Percentiles rank a stretch among this genome's conserved stretches.
Evolutionary conservation across 164 flowering plant genomes (phyloP).

Genomic region (grape (Vitis vinifera)): ASM3070453v1 NC_081811.1:7845501-7846000

Average conservation of each 20-base stretch:
- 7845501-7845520: constrained; percentile 68
- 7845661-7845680: constrained; percentile 55
- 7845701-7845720: constrained; percentile 85
- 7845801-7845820: constrained; percentile 42
- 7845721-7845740: constrained; percentile 74
- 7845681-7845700: constrained; percentile 74
- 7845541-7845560: constrained; percentile 68
- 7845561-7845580: constrained; percentile 81
- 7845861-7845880: constrained; percentile 67
- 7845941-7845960: constrained; percentile 55
- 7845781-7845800: constrained; percentile 85
- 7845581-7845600: constrained; percentile 67
- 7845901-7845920: constrained; percentile 61
- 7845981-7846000: constrained; percentile 68
- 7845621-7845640: constrained; percentile 84
- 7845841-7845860: constrained; percentile 74
- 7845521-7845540: constrained; percentile 82
- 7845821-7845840: constrained; percentile 65
- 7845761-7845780: constrained; percentile 83
- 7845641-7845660: constrained; percentile 89
- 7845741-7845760: constrained; percentile 72
- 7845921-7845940: constrained; percentile 78
- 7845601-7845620: constrained; percentile 61
- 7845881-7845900: constrained; percentile 59
- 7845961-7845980: constrained; percentile 58